Percentiles rank a stretch among this genome's conserved stretches.
phyloP scores from a whole-genome alignment of 2,329 filamentous ascomycete species.

The Leptographium galeiforme region DNA sequence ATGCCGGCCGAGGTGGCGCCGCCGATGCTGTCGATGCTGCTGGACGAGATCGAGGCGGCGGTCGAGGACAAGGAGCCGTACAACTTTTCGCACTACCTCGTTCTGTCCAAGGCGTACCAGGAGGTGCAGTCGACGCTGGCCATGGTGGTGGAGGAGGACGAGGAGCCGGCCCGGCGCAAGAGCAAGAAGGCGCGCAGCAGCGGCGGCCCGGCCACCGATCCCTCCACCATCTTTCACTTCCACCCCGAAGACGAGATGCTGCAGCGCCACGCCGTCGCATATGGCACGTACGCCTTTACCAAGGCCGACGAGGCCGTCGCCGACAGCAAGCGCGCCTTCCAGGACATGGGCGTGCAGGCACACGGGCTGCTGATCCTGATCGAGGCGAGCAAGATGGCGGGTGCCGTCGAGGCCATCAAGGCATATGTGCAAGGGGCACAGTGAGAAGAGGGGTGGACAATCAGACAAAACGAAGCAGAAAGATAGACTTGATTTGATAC shows the following conservation, averaged over 20 bases:
- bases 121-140: slow-evolving; percentile 68
- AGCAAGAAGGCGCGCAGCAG: slow-evolving; percentile 44
- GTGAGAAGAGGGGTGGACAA: slow-evolving; percentile 8
- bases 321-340: slow-evolving; percentile 88
- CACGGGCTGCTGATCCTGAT: slow-evolving; percentile 78
- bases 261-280: slow-evolving; percentile 58
- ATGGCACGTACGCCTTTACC: slow-evolving; percentile 62
- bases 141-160: slow-evolving; percentile 33
- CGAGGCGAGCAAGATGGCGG: slow-evolving; percentile 63
- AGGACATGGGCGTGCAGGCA: slow-evolving; percentile 79
- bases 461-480: slow-evolving; percentile 6
- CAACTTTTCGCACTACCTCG: slow-evolving; percentile 81
- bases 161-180: slow-evolving; percentile 42
- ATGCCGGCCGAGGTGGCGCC: slow-evolving; percentile 88
- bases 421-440: slow-evolving; percentile 53
- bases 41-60: slow-evolving; percentile 81
- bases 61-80: slow-evolving; percentile 86
- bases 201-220: slow-evolving; percentile 9
- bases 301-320: slow-evolving; percentile 70
- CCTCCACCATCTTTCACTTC: slow-evolving; percentile 67
- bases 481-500: neutral
- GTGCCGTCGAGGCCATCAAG: slow-evolving; percentile 60
- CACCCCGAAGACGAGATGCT: slow-evolving; percentile 91
- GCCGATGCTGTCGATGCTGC: slow-evolving; percentile 87
- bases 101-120: slow-evolving; percentile 83